These are phyloP conservation scores for Chloris gayana DNA, from an alignment of 176 grass and related monocot species.

Conservation along the genomic window DNA sequence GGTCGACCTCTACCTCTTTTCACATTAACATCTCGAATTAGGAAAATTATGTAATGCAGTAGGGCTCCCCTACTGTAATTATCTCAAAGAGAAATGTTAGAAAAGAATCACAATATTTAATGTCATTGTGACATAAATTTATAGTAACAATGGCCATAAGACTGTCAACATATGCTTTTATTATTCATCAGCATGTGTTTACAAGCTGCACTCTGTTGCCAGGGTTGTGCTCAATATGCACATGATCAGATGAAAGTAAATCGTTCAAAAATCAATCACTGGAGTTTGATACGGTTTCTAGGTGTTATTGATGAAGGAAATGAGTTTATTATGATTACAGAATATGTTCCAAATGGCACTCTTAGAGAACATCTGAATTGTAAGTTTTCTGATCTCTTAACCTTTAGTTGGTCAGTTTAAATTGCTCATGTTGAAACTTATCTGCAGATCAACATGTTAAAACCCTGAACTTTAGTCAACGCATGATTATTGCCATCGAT, in stretches of 20 bases:
- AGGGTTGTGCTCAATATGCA: conserved; percentile 46
- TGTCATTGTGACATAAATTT: too few species aligned
- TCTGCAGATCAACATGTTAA: conserved; percentile 40
- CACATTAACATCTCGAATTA: too few species aligned
- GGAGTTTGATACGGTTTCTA: conserved; percentile 63
- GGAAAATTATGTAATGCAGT: too few species aligned
- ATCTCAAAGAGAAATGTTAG: too few species aligned
- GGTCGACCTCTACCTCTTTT: too few species aligned
- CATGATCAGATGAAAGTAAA: conserved; percentile 45
- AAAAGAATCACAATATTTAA: too few species aligned
- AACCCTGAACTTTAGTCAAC: conserved; percentile 63
- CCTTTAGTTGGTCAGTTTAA: too few species aligned
- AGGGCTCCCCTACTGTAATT: too few species aligned
- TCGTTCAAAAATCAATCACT: conserved; percentile 61
- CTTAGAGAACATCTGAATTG: conserved; percentile 69
- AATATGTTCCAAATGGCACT: conserved; percentile 71
- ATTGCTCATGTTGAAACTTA: conserved; percentile 24
- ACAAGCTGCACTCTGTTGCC: conserved; percentile 21
- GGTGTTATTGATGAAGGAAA: conserved; percentile 50
- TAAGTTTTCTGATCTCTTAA: conserved; percentile 25
- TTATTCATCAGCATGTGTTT: background rate
- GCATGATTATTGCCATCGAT: conserved; percentile 74
- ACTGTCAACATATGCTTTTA: background rate
- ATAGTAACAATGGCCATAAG: too few species aligned
- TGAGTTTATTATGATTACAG: conserved; percentile 67